A percentile compares a stretch with the other conserved stretches of the same genome.
Evolutionary conservation across 352 stramenopile genomes (phyloP).

Genomic region (Lagenidium giganteum): DNA sequence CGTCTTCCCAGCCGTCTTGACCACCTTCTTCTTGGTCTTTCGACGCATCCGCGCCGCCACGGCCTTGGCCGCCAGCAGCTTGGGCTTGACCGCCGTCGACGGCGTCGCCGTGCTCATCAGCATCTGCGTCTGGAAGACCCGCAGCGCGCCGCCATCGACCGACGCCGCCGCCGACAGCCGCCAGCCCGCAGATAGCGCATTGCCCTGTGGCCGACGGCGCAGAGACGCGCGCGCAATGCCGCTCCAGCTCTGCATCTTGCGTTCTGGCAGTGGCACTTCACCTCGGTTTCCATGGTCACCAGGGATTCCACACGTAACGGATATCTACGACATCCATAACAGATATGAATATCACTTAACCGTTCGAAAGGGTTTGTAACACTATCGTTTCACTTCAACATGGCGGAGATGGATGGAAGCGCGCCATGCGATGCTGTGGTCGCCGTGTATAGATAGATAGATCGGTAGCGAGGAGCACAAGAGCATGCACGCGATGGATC

Average conservation of each 20-base stretch:
- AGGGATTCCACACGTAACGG: too few species aligned
- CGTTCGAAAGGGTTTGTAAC: too few species aligned
- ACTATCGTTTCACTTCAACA: too few species aligned
- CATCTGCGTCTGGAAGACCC: background rate
- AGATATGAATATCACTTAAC: too few species aligned
- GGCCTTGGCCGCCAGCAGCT: conserved; percentile 16
- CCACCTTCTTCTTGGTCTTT: conserved; percentile 19
- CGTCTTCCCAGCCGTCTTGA: conserved; percentile 5
- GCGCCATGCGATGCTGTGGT: too few species aligned
- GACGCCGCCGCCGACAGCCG: conserved; percentile 12
- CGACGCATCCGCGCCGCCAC: conserved; percentile 16
- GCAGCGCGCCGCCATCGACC: background rate
- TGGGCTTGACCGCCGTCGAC: conserved; percentile 11
- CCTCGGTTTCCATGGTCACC: conserved; percentile 3
- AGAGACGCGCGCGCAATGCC: conserved; percentile 14
- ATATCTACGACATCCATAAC: too few species aligned
- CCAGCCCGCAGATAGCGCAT: too few species aligned
- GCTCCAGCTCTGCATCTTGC: conserved; percentile 16
- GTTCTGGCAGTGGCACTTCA: background rate
- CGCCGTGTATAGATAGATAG: too few species aligned
- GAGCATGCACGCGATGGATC: too few species aligned
- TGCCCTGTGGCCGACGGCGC: too few species aligned
- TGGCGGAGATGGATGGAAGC: too few species aligned
- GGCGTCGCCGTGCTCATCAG: conserved; percentile 2
- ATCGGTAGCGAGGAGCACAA: too few species aligned